A percentile compares a stretch with the other conserved stretches of the same genome.
phyloP scores from a whole-genome alignment of 768 basidiomycete species.

The Gautieria morchelliformis region DNA sequence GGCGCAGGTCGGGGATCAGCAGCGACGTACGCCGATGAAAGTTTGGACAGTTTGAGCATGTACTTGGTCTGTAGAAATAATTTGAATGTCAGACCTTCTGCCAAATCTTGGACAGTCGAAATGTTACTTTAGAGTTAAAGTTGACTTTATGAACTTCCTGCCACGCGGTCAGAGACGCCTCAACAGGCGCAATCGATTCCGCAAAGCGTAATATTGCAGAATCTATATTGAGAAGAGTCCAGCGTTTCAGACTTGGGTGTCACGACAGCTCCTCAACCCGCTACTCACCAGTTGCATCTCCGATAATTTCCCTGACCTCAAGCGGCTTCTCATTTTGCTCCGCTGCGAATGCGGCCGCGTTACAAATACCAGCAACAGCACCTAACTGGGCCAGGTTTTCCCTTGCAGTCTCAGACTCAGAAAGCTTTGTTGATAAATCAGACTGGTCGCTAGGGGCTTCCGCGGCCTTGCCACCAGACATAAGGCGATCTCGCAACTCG shows the following conservation, averaged over 20 bases:
- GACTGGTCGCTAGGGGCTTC: not conserved
- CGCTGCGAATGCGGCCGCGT: conserved; percentile 36
- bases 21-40: conserved; percentile 3
- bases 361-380: conserved; percentile 40
- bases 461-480: not conserved
- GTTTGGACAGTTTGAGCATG: conserved; percentile 36
- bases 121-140: conserved; percentile 33
- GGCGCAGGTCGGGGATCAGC: conserved; percentile 13
- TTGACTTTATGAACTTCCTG: conserved; percentile 24
- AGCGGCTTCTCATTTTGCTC: conserved; percentile 19
- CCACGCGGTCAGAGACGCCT: conserved; percentile 26
- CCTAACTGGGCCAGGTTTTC: conserved; percentile 20
- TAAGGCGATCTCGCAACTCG: not conserved
- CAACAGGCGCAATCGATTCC: conserved; percentile 23
- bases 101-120: too few relatives aligned
- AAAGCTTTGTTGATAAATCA: not conserved
- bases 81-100: not conserved
- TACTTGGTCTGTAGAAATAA: conserved; percentile 36
- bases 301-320: conserved; percentile 26
- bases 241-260: not conserved
- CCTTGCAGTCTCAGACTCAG: not conserved
- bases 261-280: not conserved
- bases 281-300: conserved; percentile 43
- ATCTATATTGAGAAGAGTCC: conserved; percentile 22
- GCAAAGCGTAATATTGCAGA: conserved; percentile 46